Evolutionary conservation across 257 asterid species (phyloP), one percentile per base, ranked within the genome.

Genomic region (Striga asiatica): DNA sequence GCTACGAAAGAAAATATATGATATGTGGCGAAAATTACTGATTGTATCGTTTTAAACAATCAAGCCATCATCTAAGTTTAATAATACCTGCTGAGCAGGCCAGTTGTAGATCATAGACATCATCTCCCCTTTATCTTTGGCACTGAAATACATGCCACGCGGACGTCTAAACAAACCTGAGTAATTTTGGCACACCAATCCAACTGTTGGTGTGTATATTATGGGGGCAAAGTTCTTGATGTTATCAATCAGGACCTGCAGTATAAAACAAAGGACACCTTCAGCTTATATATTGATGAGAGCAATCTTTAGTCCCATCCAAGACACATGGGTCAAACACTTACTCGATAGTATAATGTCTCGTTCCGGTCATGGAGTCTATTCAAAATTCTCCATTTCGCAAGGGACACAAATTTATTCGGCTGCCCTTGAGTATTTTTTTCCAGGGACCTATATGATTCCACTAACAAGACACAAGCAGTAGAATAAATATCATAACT

Each of bases 51-150:
- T 42, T 11, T 29, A 60, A 58, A 53, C 38, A 60, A 24, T 20
- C 38, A 55, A 67, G 37, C 54, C 28, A 46, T 25, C 60, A 11
- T 50, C 41, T 14, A 31, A 39, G 60, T 50, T 66, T 66, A 58
- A 66, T 51, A 34, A 61, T 70, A 91, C 98, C 94, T 91, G 78
- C 46, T 65, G 67, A 53, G 82, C 69, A 61, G 99, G 99, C 99
- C 99, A 92, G 68, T 92, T 92, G 62, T 84, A 88, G 73, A 92
- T 88, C 99, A 92, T 88, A 59, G 99, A 92, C 99, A 88, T 88
- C 99, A 92, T 92, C 77, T 92, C 99, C 66, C 99, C 99, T 81
- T 81, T 92, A 64, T 92, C 99, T 75, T 81, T 92, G 73, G 95
- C 97, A 73, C 95, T 87, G 84, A 92, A 92, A 66, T 92, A 92